A percentile compares a stretch with the other conserved stretches of the same genome.
Evolutionary conservation across 495 filamentous ascomycete species (phyloP).

Genomic region (Daldinia loculata): DNA sequence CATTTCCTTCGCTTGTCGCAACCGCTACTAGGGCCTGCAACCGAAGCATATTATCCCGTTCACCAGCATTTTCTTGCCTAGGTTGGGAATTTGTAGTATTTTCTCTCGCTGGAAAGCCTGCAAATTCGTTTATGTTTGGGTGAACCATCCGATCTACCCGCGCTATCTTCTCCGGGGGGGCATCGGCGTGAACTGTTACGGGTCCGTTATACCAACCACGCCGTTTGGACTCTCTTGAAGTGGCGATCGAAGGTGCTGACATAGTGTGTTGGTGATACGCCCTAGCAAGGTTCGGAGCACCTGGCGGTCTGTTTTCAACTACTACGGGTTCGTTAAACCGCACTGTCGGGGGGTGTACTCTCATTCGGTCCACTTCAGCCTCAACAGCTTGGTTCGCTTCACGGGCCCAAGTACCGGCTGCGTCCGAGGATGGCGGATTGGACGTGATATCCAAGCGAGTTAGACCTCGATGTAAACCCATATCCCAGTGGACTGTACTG

Average conservation of each 20-base stretch:
- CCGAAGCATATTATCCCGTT: slow-evolving; percentile 62
- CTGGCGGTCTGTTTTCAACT: slow-evolving; percentile 22
- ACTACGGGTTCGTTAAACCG: slow-evolving; percentile 54
- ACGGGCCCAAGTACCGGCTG: slow-evolving; percentile 59
- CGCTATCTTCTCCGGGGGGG: slow-evolving; percentile 50
- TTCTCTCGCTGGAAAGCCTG: slow-evolving; percentile 55
- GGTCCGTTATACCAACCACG: slow-evolving; percentile 77
- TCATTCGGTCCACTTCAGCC: slow-evolving; percentile 55
- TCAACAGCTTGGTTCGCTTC: slow-evolving; percentile 61
- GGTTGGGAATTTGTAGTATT: slow-evolving; percentile 13
- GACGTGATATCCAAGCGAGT: slow-evolving; percentile 76
- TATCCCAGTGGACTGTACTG: slow-evolving; percentile 75
- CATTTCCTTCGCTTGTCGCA: slow-evolving; percentile 82
- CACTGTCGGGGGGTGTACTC: slow-evolving; percentile 51
- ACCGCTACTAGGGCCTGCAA: slow-evolving; percentile 89
- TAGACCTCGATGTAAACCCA: slow-evolving; percentile 75
- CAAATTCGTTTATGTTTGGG: slow-evolving; percentile 56
- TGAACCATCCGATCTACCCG: slow-evolving; percentile 60
- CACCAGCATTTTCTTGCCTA: slow-evolving; percentile 47
- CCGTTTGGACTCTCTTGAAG: slow-evolving; percentile 67
- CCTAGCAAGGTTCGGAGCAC: slow-evolving; percentile 14
- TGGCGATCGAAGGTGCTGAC: slow-evolving; percentile 59
- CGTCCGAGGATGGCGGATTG: slow-evolving; percentile 64
- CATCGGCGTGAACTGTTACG: slow-evolving; percentile 46
- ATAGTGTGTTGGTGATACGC: slow-evolving; percentile 59